Evolutionary conservation across 208 protist species (phyloP).

Genomic region (Leptomonas pyrrhocoris): DNA sequence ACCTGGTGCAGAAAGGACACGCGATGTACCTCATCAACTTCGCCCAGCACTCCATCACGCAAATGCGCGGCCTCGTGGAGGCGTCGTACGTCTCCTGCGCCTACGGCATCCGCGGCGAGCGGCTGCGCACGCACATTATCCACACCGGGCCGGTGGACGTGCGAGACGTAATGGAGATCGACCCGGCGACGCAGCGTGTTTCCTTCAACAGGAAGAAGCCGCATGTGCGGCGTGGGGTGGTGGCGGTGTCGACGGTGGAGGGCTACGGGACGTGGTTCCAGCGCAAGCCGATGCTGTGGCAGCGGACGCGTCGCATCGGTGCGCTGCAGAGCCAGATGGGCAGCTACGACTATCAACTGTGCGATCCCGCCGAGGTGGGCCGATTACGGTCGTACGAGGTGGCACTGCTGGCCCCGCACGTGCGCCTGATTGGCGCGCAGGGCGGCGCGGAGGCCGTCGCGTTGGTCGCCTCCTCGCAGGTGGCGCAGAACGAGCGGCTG

Average conservation of each 20-base stretch:
- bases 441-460: slow-evolving; percentile 70
- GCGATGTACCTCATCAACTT: slow-evolving; percentile 81
- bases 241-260: slow-evolving; percentile 81
- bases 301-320: slow-evolving; percentile 83
- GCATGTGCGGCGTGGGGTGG: slow-evolving; percentile 64
- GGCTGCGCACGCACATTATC: slow-evolving; percentile 80
- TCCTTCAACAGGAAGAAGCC: slow-evolving; percentile 61
- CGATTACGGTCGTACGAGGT: slow-evolving; percentile 64
- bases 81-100: slow-evolving; percentile 82
- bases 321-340: slow-evolving; percentile 83
- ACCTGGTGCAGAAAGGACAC: slow-evolving; percentile 89
- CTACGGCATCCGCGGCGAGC: slow-evolving; percentile 77
- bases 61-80: slow-evolving; percentile 83
- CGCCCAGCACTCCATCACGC: slow-evolving; percentile 77
- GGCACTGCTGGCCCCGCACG: slow-evolving; percentile 68
- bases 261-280: slow-evolving; percentile 89
- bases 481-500: slow-evolving; percentile 79
- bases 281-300: slow-evolving; percentile 90
- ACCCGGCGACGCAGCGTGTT: slow-evolving; percentile 37
- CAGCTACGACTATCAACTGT: slow-evolving; percentile 70
- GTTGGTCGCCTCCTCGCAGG: slow-evolving; percentile 75
- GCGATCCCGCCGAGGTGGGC: slow-evolving; percentile 50
- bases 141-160: slow-evolving; percentile 83
- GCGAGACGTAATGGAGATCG: slow-evolving; percentile 60
- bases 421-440: slow-evolving; percentile 48